A percentile compares a stretch with the other conserved stretches of the same genome.
phyloP scores from a whole-genome alignment of 257 asterid genomes.

The Jasminum sambac region DNA sequence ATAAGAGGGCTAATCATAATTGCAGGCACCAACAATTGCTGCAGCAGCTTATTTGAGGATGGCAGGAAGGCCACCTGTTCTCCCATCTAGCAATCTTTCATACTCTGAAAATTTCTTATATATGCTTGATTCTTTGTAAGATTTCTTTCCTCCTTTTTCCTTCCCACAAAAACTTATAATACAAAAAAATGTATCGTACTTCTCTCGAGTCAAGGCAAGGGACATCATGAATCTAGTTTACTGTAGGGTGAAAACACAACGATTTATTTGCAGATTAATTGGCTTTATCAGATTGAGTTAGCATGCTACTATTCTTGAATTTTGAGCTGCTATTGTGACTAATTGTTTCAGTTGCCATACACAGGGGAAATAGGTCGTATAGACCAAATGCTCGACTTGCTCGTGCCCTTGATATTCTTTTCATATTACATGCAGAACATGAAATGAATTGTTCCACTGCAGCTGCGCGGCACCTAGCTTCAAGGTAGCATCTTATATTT shows the following conservation, averaged over 20 bases:
- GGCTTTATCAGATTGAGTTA: neutral
- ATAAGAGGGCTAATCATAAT: conserved; percentile 21
- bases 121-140: conserved; percentile 98
- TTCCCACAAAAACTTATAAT: neutral
- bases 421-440: conserved; percentile 95
- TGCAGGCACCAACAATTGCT: conserved; percentile 98
- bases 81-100: conserved; percentile 90
- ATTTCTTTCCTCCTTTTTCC: conserved; percentile 23
- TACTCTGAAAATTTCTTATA: conserved; percentile 96
- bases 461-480: conserved; percentile 97
- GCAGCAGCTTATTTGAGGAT: conserved; percentile 98
- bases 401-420: conserved; percentile 92
- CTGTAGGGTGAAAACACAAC: conserved; percentile 13
- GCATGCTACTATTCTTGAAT: conserved; percentile 8
- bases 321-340: conserved; percentile 23
- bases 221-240: conserved; percentile 10
- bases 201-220: conserved; percentile 10
- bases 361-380: conserved; percentile 93
- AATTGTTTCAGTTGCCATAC: conserved; percentile 24
- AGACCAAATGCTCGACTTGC: conserved; percentile 97
- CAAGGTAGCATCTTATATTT: conserved; percentile 58
- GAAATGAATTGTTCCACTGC: conserved; percentile 99
- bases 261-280: neutral
- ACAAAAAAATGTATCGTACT: conserved; percentile 18
- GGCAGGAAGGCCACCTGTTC: conserved; percentile 99